Evolutionary conservation across 2,329 filamentous ascomycete species (phyloP), one percentile per base, ranked within the genome.

Genomic region (Parastagonospora nodorum): DNA sequence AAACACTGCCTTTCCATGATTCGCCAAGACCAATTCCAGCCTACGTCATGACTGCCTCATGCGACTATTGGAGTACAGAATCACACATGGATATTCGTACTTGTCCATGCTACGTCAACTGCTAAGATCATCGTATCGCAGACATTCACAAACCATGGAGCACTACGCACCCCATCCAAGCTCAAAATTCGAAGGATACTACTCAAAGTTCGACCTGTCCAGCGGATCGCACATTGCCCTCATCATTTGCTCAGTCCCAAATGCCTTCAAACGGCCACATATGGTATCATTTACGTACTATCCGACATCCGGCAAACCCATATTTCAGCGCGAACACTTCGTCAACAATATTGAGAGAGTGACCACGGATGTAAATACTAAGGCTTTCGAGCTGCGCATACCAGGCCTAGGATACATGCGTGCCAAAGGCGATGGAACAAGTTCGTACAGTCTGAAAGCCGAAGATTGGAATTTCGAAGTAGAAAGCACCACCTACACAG

Each of bases 231-330:
- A 78, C 48, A 67, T 82, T 7, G 74, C 76, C 12, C 54, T 81
- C 8, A 76, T 81, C 38, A 73, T 80, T 24, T 80, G 75, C 63
- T 74, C 72, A 35, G 75, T 81, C 12, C 74, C 72, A n/a, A 63
- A 68, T n/a, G 78, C 77, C 4, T 46, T 48, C 9, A 63, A 69
- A 29, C 66, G 68, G 2, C 71, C 74, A 15, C 72, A 80, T 57
- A 77, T 78, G 69, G 63, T 81, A 10, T 79, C 78, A 7, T 79
- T 81, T 55, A 80, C 77, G 14, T 80, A 81, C 59, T 76, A 80
- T 27, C 77, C 78, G 0, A 48, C 66, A 10, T 48, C 55, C 9
- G 64, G 63, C 0, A 40, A 50, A 1, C 48, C 67, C 2, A 75
- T 74, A 32, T 77, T 71, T 57, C 76, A 76, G 45, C 66, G 68